Evolutionary conservation across 805 yeast species (phyloP).

Genomic region (Saccharomycopsis guyanensis): DNA sequence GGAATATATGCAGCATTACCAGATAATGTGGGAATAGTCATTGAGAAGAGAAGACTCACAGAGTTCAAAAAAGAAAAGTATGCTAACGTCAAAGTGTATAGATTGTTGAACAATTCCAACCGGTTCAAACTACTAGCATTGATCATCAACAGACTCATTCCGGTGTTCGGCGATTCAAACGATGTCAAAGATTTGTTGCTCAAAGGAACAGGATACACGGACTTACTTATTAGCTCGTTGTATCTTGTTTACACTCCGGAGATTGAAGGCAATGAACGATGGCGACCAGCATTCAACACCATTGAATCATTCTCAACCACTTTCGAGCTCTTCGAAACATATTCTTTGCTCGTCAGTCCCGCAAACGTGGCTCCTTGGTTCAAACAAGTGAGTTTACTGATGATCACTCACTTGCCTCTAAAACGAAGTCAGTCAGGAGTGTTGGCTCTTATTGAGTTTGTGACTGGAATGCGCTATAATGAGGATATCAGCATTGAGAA

Average conservation of each 20-base stretch:
- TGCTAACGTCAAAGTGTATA: conserved; percentile 6
- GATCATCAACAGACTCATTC: conserved; percentile 23
- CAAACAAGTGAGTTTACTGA: conserved; percentile 37
- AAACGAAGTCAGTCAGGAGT: conserved; percentile 61
- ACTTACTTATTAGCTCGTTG: conserved; percentile 43
- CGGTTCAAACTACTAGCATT: conserved; percentile 14
- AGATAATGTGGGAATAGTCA: conserved; percentile 51
- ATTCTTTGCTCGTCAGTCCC: conserved; percentile 45
- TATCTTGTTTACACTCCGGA: conserved; percentile 34
- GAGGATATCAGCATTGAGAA: conserved; percentile 62
- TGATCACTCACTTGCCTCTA: conserved; percentile 48
- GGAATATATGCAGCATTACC: conserved; percentile 65
- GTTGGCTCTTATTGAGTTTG: conserved; percentile 62
- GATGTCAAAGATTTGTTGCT: conserved; percentile 47
- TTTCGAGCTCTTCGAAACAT: conserved; percentile 54
- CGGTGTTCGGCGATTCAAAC: conserved; percentile 28
- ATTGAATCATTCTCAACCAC: conserved; percentile 50
- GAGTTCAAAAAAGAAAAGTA: conserved; percentile 34
- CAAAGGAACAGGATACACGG: conserved; percentile 63
- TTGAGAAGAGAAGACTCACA: conserved; percentile 50
- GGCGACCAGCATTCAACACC: conserved; percentile 22
- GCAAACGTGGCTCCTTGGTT: conserved; percentile 37
- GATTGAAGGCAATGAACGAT: conserved; percentile 5
- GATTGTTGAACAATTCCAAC: not conserved
- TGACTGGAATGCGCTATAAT: conserved; percentile 67